A percentile compares a stretch with the other conserved stretches of the same genome.
Conservation (phyloP, 2,329 filamentous ascomycete genomes). For the Aspergillus luchuensis region DNA sequence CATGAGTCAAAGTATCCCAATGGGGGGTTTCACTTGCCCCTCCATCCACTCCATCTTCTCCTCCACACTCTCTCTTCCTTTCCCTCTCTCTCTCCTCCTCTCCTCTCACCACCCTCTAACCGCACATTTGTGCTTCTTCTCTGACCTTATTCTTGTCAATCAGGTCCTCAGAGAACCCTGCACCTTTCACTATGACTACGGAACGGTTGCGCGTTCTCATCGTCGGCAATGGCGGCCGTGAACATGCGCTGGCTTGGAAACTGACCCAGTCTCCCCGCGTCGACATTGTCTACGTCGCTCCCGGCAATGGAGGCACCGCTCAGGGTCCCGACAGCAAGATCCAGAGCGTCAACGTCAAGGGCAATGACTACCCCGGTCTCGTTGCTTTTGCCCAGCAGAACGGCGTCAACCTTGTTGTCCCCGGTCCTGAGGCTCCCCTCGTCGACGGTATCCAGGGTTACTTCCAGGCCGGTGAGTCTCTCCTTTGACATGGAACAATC, state of each 20-base stretch:
- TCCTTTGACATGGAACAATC: not conserved
- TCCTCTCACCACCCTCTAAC: not conserved
- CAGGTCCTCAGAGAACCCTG: conserved; percentile 13
- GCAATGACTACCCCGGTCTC: conserved; percentile 76
- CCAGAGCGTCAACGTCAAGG: conserved; percentile 71
- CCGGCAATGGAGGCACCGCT: conserved; percentile 86
- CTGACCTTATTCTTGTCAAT: not conserved
- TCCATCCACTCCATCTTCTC: not conserved
- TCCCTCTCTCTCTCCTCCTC: not conserved
- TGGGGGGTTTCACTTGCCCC: not conserved
- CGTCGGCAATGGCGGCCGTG: conserved; percentile 89
- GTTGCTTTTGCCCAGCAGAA: conserved; percentile 74
- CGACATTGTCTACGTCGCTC: conserved; percentile 68
- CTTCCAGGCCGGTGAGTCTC: conserved; percentile 62
- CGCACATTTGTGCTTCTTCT: not conserved
- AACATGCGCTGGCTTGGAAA: conserved; percentile 95
- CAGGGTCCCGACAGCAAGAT: conserved; percentile 59
- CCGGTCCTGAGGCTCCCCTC: conserved; percentile 90
- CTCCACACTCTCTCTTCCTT: not conserved
- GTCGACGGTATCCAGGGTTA: conserved; percentile 86
- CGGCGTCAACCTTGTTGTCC: conserved; percentile 77
- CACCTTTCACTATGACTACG: conserved; percentile 38
- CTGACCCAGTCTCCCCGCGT: conserved; percentile 79
- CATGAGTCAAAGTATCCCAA: not conserved
- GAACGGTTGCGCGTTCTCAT: conserved; percentile 71